Evolutionary conservation across 768 basidiomycete species (phyloP).

Genomic region (Mycena chlorophos): DNA sequence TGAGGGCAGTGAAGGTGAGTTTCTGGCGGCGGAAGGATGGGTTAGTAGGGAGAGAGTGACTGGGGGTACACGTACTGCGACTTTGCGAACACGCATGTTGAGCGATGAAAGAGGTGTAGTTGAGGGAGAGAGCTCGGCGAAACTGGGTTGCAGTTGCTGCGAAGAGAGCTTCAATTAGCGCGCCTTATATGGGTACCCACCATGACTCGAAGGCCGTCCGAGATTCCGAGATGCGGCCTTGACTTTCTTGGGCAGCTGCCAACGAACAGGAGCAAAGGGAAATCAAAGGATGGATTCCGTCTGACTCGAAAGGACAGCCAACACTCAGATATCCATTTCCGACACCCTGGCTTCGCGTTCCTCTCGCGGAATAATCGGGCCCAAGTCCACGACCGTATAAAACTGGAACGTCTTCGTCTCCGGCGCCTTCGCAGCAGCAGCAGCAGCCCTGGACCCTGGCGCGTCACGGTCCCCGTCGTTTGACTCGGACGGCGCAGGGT

Average conservation of each 20-base stretch:
- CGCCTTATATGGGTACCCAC: background rate
- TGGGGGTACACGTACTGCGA: background rate
- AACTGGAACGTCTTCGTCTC: slow-evolving; percentile 90
- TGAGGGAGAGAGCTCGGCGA: background rate
- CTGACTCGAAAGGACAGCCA: background rate
- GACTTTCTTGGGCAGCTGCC: no score
- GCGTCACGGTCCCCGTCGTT: slow-evolving; percentile 39
- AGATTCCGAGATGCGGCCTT: background rate
- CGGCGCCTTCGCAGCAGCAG: slow-evolving; percentile 45
- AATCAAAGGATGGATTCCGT: background rate
- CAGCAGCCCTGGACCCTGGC: slow-evolving; percentile 38
- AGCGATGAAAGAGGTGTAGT: background rate
- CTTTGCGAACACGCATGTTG: background rate
- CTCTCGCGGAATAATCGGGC: slow-evolving; percentile 64
- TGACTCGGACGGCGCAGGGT: slow-evolving; percentile 66
- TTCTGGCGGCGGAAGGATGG: background rate
- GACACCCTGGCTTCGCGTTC: slow-evolving; percentile 34
- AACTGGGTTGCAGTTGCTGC: background rate
- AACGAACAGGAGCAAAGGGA: no score
- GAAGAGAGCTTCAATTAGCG: background rate
- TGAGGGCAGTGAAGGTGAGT: background rate
- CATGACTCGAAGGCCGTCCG: background rate
- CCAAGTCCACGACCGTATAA: slow-evolving; percentile 81
- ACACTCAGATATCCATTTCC: slow-evolving; percentile 26
- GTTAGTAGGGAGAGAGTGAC: background rate